Base-by-base conservation (phyloP, 768 basidiomycete genomes). In the Suillus placidus region DNA sequence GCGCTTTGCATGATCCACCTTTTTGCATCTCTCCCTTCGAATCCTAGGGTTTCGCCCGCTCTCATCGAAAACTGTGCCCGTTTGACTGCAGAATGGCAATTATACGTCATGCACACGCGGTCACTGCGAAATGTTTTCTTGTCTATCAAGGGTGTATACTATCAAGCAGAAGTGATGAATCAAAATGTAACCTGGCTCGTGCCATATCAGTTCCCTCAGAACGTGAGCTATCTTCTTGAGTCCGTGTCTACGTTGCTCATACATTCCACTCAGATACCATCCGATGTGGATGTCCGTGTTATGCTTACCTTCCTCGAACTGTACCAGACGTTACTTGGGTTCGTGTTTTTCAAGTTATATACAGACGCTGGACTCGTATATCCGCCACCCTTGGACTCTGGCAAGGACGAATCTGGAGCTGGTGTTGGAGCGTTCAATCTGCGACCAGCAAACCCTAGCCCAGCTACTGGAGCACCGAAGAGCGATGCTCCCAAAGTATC, bases 291-390 rank as follows among this genome's bases (percentile, higher is more conserved):
- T 76, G 90, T 97, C 73, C 92, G 97, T 51, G 97, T 99, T 60
- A 95, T 99, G 90, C 79, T 97, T 66, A 99, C 97, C 8, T 99
- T 99, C 82, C 81, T 99, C 72, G 97, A 99, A 77, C 86, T 99
- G 12, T 99, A 99, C 78, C 95, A 99, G 79, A 99, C 97, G 1
- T 81, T 98, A 10, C 88, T 99, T 35, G 94, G 94, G 7, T 99
- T 99, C 74, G 91, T 95, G 26, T 88, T 97, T 74, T 99, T 95
- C 86, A 97, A 97, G 80, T 87, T 99, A n/a, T 99, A 95, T 80
- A 90, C 92, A n/a, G 95, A 98, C 73, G 85, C 85, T 43, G 93
- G 93, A 68, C 83, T 99, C 57, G 88, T 94, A 34, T 99, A 99
- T 74, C 97, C 97, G n/a, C 97, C 97, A 0, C 92, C 94, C 14